These are phyloP conservation scores for Gamarada debralockiae DNA, from an alignment of 495 filamentous ascomycete genomes.

Conservation along the genomic window DNA sequence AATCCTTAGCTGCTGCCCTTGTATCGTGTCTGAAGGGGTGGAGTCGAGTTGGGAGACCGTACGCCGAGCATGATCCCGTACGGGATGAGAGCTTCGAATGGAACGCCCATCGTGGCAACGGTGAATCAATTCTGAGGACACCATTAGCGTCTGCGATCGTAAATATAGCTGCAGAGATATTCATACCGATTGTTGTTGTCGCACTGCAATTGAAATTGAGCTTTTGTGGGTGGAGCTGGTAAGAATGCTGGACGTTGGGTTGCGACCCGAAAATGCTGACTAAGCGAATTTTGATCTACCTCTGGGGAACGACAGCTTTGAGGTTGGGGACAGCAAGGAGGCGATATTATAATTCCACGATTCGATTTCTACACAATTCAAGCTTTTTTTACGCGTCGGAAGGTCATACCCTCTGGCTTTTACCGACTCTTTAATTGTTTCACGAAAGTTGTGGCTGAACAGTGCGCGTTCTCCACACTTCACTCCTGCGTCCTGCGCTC, in stretches of 20 bases:
- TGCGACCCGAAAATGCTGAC: background rate
- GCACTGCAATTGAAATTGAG: conserved; percentile 14
- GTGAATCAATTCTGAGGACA: conserved; percentile 9
- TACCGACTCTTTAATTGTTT: conserved; percentile 13
- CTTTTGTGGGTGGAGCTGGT: background rate
- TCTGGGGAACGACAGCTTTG: conserved; percentile 17
- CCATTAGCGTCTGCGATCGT: conserved; percentile 10
- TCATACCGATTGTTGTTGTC: conserved; percentile 9
- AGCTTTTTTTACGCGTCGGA: conserved; percentile 26
- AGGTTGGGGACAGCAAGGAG: conserved; percentile 5
- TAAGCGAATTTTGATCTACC: conserved; percentile 2
- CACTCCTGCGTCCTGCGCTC: background rate
- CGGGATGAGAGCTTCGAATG: conserved; percentile 92
- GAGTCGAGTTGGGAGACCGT: conserved; percentile 35
- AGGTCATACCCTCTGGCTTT: conserved; percentile 6
- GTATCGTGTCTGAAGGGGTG: background rate
- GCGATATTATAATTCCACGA: conserved; percentile 23
- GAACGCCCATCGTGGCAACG: conserved; percentile 73
- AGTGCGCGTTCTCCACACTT: conserved; percentile 15
- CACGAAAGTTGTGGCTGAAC: conserved; percentile 15
- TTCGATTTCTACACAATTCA: conserved; percentile 18
- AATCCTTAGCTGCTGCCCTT: conserved; percentile 19
- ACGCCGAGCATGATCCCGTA: conserved; percentile 89
- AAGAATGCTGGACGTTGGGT: conserved; percentile 15
- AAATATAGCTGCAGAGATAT: background rate